A percentile compares a stretch with the other conserved stretches of the same genome.
Evolutionary conservation across 2,329 filamentous ascomycete species (phyloP).

Genomic region (Monosporascus sp.): DNA sequence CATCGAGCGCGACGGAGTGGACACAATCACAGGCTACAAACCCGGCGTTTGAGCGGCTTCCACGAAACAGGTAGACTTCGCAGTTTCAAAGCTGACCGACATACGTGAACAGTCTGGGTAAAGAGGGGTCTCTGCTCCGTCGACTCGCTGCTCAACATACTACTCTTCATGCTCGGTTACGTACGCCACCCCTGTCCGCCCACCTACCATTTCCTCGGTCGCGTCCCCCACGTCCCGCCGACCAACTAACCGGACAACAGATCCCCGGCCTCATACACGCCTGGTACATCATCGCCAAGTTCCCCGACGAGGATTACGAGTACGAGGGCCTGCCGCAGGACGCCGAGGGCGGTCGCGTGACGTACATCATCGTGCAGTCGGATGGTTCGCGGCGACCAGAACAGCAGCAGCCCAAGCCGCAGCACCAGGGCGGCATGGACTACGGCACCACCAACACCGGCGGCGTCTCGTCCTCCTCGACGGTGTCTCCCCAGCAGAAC

Average conservation of each 20-base stretch:
- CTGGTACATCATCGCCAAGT: constrained; percentile 96
- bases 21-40: too few species aligned
- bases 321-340: constrained; percentile 62
- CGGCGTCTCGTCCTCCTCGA: constrained; percentile 15
- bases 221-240: constrained; percentile 5
- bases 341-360: constrained; percentile 54
- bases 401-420: constrained; percentile 22
- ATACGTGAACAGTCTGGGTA: constrained; percentile 70
- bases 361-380: constrained; percentile 69
- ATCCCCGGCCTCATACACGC: constrained; percentile 87
- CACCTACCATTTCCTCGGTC: constrained; percentile 10
- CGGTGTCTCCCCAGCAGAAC: constrained; percentile 20
- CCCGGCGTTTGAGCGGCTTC: too few species aligned
- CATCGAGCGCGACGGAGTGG: too few species aligned
- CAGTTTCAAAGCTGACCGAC: constrained; percentile 24
- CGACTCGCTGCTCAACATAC: constrained; percentile 92
- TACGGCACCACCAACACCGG: constrained; percentile 40
- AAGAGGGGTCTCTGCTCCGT: constrained; percentile 89
- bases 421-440: constrained; percentile 33
- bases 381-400: constrained; percentile 32
- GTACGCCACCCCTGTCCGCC: constrained; percentile 28
- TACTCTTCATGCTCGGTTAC: constrained; percentile 74
- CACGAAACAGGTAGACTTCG: not conserved
- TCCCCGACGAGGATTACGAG: constrained; percentile 68
- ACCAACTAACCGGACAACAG: constrained; percentile 22